These are phyloP conservation scores for Metarhizium anisopliae DNA, from an alignment of 2,329 filamentous ascomycete species.

Conservation along the genomic window DNA sequence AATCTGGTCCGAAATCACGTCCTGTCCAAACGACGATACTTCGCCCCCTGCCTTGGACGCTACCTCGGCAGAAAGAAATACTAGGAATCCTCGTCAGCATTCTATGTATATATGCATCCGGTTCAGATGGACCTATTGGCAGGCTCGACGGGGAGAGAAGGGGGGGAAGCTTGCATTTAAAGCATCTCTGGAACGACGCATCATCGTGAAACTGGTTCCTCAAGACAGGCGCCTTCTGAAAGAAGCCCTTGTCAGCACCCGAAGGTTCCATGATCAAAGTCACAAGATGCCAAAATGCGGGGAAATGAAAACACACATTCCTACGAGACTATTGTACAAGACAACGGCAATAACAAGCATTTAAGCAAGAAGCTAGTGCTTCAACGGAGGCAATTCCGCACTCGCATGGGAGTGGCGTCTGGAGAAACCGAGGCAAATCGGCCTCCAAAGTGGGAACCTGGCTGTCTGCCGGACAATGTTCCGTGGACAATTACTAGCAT, in stretches of 20 bases:
- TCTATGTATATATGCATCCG: background rate
- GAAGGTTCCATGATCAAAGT: slow-evolving; percentile 31
- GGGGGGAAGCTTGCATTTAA: slow-evolving; percentile 32
- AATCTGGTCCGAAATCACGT: slow-evolving; percentile 44
- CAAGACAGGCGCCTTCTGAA: slow-evolving; percentile 43
- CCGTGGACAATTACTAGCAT: background rate
- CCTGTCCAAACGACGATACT: slow-evolving; percentile 37
- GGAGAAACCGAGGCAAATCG: background rate
- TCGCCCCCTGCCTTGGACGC: slow-evolving; percentile 31
- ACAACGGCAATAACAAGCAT: background rate
- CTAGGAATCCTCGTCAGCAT: slow-evolving; percentile 19
- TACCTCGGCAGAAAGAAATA: slow-evolving; percentile 37
- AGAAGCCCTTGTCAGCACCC: slow-evolving; percentile 42
- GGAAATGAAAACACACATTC: background rate
- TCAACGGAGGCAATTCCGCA: background rate
- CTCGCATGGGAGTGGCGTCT: background rate
- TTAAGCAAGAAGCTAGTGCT: background rate
- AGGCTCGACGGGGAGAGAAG: too few relatives aligned
- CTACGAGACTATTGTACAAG: background rate
- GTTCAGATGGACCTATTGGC: too few relatives aligned
- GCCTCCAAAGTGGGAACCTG: background rate
- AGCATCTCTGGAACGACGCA: slow-evolving; percentile 39
- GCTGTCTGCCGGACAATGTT: background rate
- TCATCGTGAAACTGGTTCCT: slow-evolving; percentile 51
- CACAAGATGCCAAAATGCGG: background rate